Evolutionary conservation across 2,329 filamentous ascomycete genomes (phyloP).

Genomic region (Cercospora sp.): DNA sequence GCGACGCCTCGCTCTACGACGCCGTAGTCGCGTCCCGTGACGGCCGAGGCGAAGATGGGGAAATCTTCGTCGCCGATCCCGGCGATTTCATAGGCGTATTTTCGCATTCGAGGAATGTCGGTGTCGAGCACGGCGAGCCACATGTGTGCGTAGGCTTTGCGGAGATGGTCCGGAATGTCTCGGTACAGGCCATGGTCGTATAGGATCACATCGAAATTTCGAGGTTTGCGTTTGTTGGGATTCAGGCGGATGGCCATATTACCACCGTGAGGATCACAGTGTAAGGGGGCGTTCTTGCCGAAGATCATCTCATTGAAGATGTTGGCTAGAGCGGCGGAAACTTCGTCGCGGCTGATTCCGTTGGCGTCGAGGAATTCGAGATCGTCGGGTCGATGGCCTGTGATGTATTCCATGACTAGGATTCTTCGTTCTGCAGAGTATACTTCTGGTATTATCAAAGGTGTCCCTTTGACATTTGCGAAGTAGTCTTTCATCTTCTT

Average conservation of each 20-base stretch:
- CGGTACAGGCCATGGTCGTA: slow-evolving; percentile 98
- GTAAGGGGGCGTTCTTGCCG: slow-evolving; percentile 79
- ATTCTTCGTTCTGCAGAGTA: slow-evolving; percentile 87
- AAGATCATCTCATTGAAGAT: slow-evolving; percentile 99
- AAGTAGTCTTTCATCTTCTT: slow-evolving; percentile 79
- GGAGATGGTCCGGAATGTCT: slow-evolving; percentile 76
- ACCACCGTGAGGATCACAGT: slow-evolving; percentile 95
- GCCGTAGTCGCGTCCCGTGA: slow-evolving; percentile 88
- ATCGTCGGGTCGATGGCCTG: slow-evolving; percentile 84
- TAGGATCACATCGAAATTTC: slow-evolving; percentile 90
- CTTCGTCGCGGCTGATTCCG: slow-evolving; percentile 89
- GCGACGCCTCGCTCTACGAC: slow-evolving; percentile 64
- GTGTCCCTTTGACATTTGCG: slow-evolving; percentile 68
- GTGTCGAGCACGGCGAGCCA: slow-evolving; percentile 95
- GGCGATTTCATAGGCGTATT: slow-evolving; percentile 84
- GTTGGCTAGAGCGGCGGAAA: slow-evolving; percentile 82
- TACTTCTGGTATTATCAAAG: slow-evolving; percentile 84
- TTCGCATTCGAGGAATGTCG: slow-evolving; percentile 81
- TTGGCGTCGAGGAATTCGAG: slow-evolving; percentile 81
- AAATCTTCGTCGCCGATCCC: slow-evolving; percentile 88
- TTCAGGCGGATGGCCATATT: slow-evolving; percentile 92
- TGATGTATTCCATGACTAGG: slow-evolving; percentile 91
- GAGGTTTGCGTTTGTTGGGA: slow-evolving; percentile 55
- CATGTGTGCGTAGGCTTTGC: slow-evolving; percentile 89
- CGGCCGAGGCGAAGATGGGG: slow-evolving; percentile 90